Evolutionary conservation across 2,329 filamentous ascomycete genomes (phyloP).

Genomic region (Xylariaceae sp.): DNA sequence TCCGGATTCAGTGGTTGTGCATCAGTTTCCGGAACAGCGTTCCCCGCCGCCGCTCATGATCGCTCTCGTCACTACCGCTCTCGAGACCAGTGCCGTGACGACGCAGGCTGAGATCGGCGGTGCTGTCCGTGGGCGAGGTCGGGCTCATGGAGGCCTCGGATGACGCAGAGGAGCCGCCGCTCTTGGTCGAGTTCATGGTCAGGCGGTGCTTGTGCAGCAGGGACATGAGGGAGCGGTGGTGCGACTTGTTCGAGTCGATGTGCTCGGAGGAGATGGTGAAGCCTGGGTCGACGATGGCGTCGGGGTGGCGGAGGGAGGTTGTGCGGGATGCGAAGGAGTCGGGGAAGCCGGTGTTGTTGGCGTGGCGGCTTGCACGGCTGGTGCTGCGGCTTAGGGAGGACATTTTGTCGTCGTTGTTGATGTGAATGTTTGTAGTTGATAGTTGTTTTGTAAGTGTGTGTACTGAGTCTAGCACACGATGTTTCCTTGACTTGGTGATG

Average conservation of each 20-base stretch:
- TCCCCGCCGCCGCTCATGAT: constrained; percentile 18
- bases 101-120: constrained; percentile 21
- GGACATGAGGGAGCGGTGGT: constrained; percentile 41
- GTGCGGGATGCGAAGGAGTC: constrained; percentile 41
- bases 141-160: neutral
- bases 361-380: constrained; percentile 29
- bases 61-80: constrained; percentile 10
- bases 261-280: constrained; percentile 54
- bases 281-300: constrained; percentile 52
- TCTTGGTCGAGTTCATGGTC: constrained; percentile 43
- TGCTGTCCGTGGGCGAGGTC: constrained; percentile 16
- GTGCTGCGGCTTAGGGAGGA: constrained; percentile 22
- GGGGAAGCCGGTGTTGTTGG: constrained; percentile 32
- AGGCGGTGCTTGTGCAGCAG: constrained; percentile 44
- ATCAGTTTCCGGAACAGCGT: constrained; percentile 19
- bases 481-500: no score
- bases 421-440: neutral
- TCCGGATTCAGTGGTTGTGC: neutral
- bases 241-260: constrained; percentile 39
- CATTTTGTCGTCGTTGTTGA: constrained; percentile 17
- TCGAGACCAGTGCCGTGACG: constrained; percentile 15
- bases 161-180: constrained; percentile 29
- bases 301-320: constrained; percentile 58
- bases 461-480: no score
- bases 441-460: neutral